phyloP scores from a whole-genome alignment of 768 basidiomycete species.

The Psilocybe subaeruginosa region DNA sequence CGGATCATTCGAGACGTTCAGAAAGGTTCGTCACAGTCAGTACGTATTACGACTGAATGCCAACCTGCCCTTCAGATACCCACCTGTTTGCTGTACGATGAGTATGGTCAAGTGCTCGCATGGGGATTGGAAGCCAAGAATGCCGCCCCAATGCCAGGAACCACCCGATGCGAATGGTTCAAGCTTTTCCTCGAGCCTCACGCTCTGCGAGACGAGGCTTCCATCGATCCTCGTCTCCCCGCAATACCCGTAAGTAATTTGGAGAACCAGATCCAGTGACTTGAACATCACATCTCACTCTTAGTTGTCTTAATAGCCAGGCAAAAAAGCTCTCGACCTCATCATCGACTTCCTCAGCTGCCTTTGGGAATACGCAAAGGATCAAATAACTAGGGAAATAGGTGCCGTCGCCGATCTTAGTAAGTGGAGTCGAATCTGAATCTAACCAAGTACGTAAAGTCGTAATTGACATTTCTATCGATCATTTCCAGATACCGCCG shows the following conservation, averaged over 20 bases:
- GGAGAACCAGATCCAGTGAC: neutral
- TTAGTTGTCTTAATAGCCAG: conserved; percentile 45
- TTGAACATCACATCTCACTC: conserved; percentile 11
- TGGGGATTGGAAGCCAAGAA: conserved; percentile 93
- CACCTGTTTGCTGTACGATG: conserved; percentile 84
- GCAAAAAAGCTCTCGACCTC: conserved; percentile 76
- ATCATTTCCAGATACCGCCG: conserved; percentile 64
- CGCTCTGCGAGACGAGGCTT: conserved; percentile 70
- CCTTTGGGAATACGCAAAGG: conserved; percentile 86
- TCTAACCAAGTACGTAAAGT: neutral
- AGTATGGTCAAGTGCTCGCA: conserved; percentile 69
- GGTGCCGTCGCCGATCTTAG: conserved; percentile 86
- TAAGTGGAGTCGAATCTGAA: conserved; percentile 34
- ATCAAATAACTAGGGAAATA: conserved; percentile 86
- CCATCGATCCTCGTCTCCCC: conserved; percentile 79
- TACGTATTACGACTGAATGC: neutral
- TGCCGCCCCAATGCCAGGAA: conserved; percentile 67
- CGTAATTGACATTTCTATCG: conserved; percentile 9
- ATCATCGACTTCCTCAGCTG: conserved; percentile 84
- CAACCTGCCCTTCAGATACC: conserved; percentile 49
- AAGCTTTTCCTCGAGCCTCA: conserved; percentile 87
- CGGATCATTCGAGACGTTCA: conserved; percentile 82
- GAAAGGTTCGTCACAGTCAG: conserved; percentile 54
- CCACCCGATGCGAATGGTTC: conserved; percentile 66
- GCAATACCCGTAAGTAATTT: conserved; percentile 65